These are phyloP conservation scores for Phanerochaete sordida DNA, from an alignment of 768 basidiomycete genomes.

Conservation along the genomic window DNA sequence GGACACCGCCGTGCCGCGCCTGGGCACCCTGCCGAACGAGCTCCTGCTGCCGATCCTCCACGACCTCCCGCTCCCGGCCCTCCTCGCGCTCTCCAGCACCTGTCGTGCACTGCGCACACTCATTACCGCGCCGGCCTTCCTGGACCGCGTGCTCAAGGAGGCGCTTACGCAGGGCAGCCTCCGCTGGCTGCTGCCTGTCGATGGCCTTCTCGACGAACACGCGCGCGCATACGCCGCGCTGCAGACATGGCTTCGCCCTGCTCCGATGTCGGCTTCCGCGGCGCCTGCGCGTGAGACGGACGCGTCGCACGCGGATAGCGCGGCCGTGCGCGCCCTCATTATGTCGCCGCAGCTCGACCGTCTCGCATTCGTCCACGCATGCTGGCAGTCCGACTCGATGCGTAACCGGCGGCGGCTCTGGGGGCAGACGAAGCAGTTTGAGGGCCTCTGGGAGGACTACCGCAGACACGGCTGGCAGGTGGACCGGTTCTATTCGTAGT, in stretches of 20 bases:
- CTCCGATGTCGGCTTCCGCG: not conserved
- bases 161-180: slow-evolving; percentile 5
- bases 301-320: too few species aligned
- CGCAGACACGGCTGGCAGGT: slow-evolving; percentile 8
- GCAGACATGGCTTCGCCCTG: slow-evolving; percentile 4
- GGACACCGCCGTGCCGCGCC: not conserved
- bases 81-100: not conserved
- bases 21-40: slow-evolving; percentile 7
- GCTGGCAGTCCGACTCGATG: slow-evolving; percentile 10
- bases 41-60: slow-evolving; percentile 6
- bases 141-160: slow-evolving; percentile 4
- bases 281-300: not conserved
- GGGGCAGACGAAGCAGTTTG: slow-evolving; percentile 7
- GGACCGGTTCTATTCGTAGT: slow-evolving; percentile 5
- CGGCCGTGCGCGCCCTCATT: not conserved
- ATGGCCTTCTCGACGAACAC: not conserved
- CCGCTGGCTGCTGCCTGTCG: slow-evolving; percentile 3
- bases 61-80: not conserved
- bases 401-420: slow-evolving; percentile 9
- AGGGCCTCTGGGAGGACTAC: slow-evolving; percentile 2
- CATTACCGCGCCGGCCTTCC: slow-evolving; percentile 1
- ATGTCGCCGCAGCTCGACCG: slow-evolving; percentile 4
- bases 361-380: slow-evolving; percentile 2
- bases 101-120: slow-evolving; percentile 3
- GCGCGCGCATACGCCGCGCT: not conserved